A percentile compares a stretch with the other conserved stretches of the same genome.
phyloP scores from a whole-genome alignment of 2,329 filamentous ascomycete genomes.

The Hypoxylon sp. region DNA sequence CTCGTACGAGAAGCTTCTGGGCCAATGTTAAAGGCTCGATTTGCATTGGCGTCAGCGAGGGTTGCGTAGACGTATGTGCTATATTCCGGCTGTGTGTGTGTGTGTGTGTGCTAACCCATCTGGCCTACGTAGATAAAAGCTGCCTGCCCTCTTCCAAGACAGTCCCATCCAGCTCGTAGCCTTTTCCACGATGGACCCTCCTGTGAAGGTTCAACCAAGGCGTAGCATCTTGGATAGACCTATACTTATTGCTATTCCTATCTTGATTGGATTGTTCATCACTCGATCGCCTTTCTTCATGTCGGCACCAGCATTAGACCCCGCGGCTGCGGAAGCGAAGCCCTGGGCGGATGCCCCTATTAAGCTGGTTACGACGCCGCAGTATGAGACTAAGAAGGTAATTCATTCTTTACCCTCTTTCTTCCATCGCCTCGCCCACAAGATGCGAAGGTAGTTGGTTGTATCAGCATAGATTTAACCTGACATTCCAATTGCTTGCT shows the following conservation, averaged over 20 bases:
- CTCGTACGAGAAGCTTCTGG: slow-evolving; percentile 35
- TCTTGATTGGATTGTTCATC: slow-evolving; percentile 57
- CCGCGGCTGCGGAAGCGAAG: slow-evolving; percentile 46
- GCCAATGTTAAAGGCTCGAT: slow-evolving; percentile 20
- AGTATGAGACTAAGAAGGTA: slow-evolving; percentile 67
- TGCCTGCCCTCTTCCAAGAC: slow-evolving; percentile 1
- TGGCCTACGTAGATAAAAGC: slow-evolving; percentile 19
- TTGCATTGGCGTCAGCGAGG: slow-evolving; percentile 18
- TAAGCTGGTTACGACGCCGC: slow-evolving; percentile 68
- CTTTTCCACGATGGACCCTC: slow-evolving; percentile 29
- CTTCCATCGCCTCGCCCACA: background rate
- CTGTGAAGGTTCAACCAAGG: slow-evolving; percentile 31
- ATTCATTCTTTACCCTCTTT: background rate
- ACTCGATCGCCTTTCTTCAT: slow-evolving; percentile 59
- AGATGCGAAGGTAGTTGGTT: background rate
- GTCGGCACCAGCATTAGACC: slow-evolving; percentile 51
- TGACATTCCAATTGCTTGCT: background rate
- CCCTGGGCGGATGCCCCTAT: slow-evolving; percentile 71
- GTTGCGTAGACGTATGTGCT: slow-evolving; percentile 20
- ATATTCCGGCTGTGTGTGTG: background rate
- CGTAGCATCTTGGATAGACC: slow-evolving; percentile 50
- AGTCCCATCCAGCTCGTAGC: slow-evolving; percentile 10
- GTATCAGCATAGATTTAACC: slow-evolving; percentile 2
- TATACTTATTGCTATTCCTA: slow-evolving; percentile 54
- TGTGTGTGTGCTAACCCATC: background rate